Base-by-base conservation (phyloP, 139 green algal genomes). In the Dunaliella primolecta region DNA sequence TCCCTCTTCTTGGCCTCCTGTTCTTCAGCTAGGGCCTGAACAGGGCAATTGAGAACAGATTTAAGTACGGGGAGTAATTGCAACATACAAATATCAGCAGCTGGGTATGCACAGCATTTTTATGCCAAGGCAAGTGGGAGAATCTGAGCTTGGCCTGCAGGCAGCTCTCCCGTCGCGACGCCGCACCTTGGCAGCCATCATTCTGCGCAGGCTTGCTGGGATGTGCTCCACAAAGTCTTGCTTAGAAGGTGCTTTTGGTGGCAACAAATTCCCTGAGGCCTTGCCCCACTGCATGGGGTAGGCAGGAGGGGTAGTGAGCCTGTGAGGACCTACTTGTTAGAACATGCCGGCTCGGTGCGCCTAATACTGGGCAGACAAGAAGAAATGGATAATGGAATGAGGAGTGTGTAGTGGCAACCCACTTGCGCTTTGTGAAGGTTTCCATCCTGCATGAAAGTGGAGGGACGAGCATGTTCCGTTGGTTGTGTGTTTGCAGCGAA, bases 171-270 rank as follows among this genome's bases (percentile, higher is more conserved):
- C n/a, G n/a, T n/a, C n/a, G n/a, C n/a, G n/a, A n/a, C n/a, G n/a
- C 23, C n/a, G 0, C 36, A 87, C 84, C 79, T 87, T 87, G 30
- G 84, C 64, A 25, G 84, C 84, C 23, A 87, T 32, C 57, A 87
- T 77, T 31, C 75, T 81, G 2, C 84, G 79, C 23, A 87, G 36
- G n/a, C 78, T 84, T 23, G 70, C 79, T 1, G 84, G 84, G 27
- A 87, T 27, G 24, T 82, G 80, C 32, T 84, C 79, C 1, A 34
- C 32, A 33, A 83, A 77, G 0, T 31, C 75, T 15, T 35, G 55
- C 36, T 87, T 87, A 25, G 46, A 64, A 64, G 84, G 84, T 24
- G 84, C 84, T 21, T 83, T 78, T 35, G 57, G 77, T 15, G n/a
- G 71, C n/a, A 20, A 20, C 36, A 36, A 36, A 30, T 30, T 81